Conservation (phyloP, 768 basidiomycete genomes). For the Lactifluus echinatus region DNA sequence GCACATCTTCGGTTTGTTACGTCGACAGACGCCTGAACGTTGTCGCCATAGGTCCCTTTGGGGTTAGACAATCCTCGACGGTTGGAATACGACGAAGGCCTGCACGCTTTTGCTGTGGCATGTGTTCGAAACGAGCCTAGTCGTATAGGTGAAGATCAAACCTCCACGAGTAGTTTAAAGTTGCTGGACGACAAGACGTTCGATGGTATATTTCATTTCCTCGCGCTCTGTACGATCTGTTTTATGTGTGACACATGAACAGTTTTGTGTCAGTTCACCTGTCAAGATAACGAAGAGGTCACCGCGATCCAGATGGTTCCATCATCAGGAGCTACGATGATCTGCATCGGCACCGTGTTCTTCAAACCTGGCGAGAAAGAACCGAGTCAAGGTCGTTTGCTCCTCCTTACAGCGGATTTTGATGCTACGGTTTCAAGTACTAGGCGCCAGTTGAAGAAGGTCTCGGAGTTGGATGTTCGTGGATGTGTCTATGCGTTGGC, state of each 20-base stretch:
- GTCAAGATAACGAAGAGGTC: slow-evolving; percentile 52
- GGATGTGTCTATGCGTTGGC: slow-evolving; percentile 69
- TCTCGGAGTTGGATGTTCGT: slow-evolving; percentile 37
- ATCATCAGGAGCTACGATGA: slow-evolving; percentile 24
- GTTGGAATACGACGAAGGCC: slow-evolving; percentile 48
- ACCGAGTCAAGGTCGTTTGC: slow-evolving; percentile 46
- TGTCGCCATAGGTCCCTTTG: slow-evolving; percentile 47
- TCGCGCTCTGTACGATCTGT: neutral
- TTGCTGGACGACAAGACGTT: slow-evolving; percentile 59
- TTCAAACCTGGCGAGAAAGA: slow-evolving; percentile 26
- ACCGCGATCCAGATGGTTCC: slow-evolving; percentile 38
- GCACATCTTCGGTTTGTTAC: slow-evolving; percentile 18
- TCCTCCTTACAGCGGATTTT: slow-evolving; percentile 41
- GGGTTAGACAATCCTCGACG: slow-evolving; percentile 64
- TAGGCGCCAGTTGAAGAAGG: slow-evolving; percentile 24
- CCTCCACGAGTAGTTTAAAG: slow-evolving; percentile 48
- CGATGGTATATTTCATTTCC: slow-evolving; percentile 28
- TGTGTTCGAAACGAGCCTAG: slow-evolving; percentile 47
- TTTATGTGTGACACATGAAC: neutral
- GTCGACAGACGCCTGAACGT: slow-evolving; percentile 3
- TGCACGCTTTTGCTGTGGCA: slow-evolving; percentile 57
- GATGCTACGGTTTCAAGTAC: slow-evolving; percentile 20
- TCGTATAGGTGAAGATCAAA: slow-evolving; percentile 43
- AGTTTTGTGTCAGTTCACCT: slow-evolving; percentile 43
- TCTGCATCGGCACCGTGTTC: slow-evolving; percentile 35